Evolutionary conservation across 192 early-diverging fungal species (phyloP), one percentile per base, ranked within the genome.

Genomic region (Phycomyces blakesleeanus): DNA sequence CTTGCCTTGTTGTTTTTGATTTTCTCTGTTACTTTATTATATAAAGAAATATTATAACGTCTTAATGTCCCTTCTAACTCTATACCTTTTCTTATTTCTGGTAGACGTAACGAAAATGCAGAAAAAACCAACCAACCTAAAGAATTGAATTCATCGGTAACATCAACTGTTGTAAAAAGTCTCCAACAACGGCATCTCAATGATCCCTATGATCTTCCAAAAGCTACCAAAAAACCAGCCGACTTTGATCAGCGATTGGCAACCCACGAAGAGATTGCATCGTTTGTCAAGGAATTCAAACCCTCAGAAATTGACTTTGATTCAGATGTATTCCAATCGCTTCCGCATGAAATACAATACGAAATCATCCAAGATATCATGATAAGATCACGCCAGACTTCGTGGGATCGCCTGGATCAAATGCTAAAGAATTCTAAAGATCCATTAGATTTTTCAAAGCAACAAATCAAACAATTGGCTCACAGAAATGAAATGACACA

Each of bases 321-420:
- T 55, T 93, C 93, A 0, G 83, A 81, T 1, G 76, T 67, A 9
- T 98, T 98, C 71, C 73, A 82, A 50, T 67, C 81, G 0, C 78
- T 98, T 20, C 85, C 93, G 5, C 67, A 85, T 0, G 93, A 96
- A 61, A 72, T 87, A 16, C 97, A 98, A 74, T 92, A 97, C 72
- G 94, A 98, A 69, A 83, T 99, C 44, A 83, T 99, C 22, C 81
- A 90, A n/a, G 93, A 93, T 37, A 79, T 96, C 15, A 93, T 94
- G 58, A 73, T 82, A 11, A 84, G 84, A 41, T 91, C 90, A 6
- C 82, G 97, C 1, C 85, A 89, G 60, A 87, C 92, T 0, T 89
- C 89, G 12, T 86, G 84, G 63, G 77, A 82, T 15, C 82, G 90
- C 5, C 76, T 93, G 6, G 78, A 85, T 54, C 72, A 81, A 40